These are phyloP conservation scores for Geotrichum fermentans DNA, from an alignment of 1,139 yeast genomes.

Conservation along the genomic window DNA sequence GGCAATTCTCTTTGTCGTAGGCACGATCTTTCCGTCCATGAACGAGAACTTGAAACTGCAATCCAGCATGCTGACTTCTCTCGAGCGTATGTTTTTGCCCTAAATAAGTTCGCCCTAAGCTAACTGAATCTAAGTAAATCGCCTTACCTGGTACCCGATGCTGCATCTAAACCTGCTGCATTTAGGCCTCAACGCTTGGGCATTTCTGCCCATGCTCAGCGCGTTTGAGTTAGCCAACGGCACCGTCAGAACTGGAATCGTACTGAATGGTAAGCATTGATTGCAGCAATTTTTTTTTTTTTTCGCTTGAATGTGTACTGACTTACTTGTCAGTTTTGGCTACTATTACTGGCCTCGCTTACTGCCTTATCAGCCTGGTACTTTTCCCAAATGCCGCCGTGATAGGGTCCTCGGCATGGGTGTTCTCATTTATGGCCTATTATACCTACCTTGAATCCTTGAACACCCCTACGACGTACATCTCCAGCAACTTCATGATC, in stretches of 20 bases:
- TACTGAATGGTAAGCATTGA: constrained; percentile 53
- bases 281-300: no score
- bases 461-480: constrained; percentile 44
- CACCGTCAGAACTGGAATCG: constrained; percentile 80
- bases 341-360: constrained; percentile 63
- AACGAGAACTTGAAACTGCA: constrained; percentile 44
- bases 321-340: constrained; percentile 62
- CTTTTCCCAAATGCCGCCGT: constrained; percentile 53
- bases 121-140: constrained; percentile 40
- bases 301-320: no score
- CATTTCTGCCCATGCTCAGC: constrained; percentile 58
- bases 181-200: constrained; percentile 56
- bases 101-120: not conserved
- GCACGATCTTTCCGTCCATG: constrained; percentile 35
- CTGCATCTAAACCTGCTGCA: constrained; percentile 62
- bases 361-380: constrained; percentile 52
- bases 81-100: constrained; percentile 40
- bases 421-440: constrained; percentile 64
- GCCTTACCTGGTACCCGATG: constrained; percentile 69
- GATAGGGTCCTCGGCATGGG: constrained; percentile 66
- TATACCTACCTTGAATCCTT: constrained; percentile 57
- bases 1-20: constrained; percentile 40
- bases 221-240: constrained; percentile 71
- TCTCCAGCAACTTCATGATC: constrained; percentile 36
- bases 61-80: constrained; percentile 52